A percentile compares a stretch with the other conserved stretches of the same genome.
Evolutionary conservation across 495 filamentous ascomycete genomes (phyloP).

Genomic region (Parachaetomium inaequale): DNA sequence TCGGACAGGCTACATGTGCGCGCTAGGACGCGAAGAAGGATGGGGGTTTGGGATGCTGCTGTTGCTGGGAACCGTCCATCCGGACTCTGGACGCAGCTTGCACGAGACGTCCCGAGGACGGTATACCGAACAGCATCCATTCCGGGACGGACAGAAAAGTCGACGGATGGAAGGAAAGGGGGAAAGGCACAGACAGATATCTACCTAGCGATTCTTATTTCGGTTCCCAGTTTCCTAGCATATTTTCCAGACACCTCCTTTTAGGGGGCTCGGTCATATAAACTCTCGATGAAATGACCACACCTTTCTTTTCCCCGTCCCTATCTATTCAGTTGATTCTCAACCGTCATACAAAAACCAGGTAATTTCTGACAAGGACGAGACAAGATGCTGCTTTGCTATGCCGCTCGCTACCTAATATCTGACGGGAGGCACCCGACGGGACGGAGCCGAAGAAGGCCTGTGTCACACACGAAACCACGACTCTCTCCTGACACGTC

Average conservation of each 20-base stretch:
- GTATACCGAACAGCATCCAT: not conserved
- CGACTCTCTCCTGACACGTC: not conserved
- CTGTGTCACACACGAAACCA: not conserved
- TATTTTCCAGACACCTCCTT: not conserved
- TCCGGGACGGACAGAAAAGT: not conserved
- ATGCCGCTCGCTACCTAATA: not conserved
- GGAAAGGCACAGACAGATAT: not conserved
- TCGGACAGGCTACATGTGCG: not conserved
- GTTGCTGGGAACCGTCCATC: not conserved
- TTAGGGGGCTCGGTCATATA: not conserved
- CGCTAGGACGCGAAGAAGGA: constrained; percentile 1
- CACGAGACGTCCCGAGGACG: not conserved
- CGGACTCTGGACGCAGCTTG: not conserved
- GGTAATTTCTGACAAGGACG: not conserved
- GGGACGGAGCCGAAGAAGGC: too few species aligned
- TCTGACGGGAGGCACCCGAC: not conserved
- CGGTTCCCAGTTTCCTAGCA: not conserved
- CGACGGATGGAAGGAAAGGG: not conserved
- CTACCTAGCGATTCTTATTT: not conserved
- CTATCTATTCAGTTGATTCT: not conserved
- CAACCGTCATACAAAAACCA: not conserved
- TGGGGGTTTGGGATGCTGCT: not conserved
- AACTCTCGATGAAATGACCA: not conserved
- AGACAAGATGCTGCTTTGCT: not conserved
- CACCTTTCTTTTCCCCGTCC: not conserved